Conservation (phyloP, 164 flowering plant genomes). For the Tetrastigma voinierianum region DNA sequence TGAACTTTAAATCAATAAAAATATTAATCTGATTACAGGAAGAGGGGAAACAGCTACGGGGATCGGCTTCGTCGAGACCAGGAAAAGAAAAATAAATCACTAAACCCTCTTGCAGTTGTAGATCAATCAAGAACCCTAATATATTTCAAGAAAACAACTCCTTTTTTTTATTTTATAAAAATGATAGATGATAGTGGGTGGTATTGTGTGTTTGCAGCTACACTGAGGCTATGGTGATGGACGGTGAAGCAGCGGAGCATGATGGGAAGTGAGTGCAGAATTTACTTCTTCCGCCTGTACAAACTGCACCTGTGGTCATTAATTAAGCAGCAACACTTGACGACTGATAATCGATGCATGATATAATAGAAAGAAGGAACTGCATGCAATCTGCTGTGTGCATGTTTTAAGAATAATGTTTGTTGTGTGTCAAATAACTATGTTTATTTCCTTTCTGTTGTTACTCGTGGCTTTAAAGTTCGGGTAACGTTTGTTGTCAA, state of each 20-base stretch:
- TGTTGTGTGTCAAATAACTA: background rate
- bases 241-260: slow-evolving; percentile 43
- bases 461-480: too few relatives aligned
- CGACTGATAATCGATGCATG: too few relatives aligned
- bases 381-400: too few relatives aligned
- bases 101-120: background rate
- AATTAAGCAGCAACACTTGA: too few relatives aligned
- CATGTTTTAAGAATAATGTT: background rate
- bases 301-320: slow-evolving; percentile 50
- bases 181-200: background rate
- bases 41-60: slow-evolving; percentile 59
- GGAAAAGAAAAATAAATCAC: slow-evolving; percentile 49
- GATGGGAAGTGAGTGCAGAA: slow-evolving; percentile 70
- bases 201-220: slow-evolving; percentile 36
- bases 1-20: background rate
- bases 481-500: too few relatives aligned
- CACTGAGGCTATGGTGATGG: slow-evolving; percentile 23
- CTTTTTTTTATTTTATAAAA: background rate
- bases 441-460: background rate
- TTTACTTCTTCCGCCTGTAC: slow-evolving; percentile 55
- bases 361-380: too few relatives aligned
- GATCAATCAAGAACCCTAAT: too few relatives aligned
- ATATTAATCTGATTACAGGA: slow-evolving; percentile 38
- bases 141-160: background rate
- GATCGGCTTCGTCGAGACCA: slow-evolving; percentile 42